Evolutionary conservation across 768 basidiomycete genomes (phyloP), one percentile per base, ranked within the genome.

Genomic region (Ramaria sp.): DNA sequence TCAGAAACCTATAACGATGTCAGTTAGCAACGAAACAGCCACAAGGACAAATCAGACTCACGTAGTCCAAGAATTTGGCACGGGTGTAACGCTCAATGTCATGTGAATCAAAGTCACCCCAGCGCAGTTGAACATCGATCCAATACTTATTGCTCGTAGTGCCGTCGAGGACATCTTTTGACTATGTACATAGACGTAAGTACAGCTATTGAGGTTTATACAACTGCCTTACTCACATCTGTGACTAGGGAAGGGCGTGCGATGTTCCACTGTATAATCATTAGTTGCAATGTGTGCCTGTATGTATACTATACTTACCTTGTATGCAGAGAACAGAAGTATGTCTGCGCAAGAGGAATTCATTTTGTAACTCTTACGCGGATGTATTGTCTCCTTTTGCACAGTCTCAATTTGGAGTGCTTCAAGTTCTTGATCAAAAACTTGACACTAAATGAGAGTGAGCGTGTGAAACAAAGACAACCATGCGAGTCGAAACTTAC

Each of bases 301-400:
- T 4, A 17, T 22, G 17, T 27, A 17, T 34, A 20, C 30, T 34
- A 20, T 12, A 47, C 69, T 9, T 61, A 79, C 81, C 76, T 91
- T 92, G 70, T 91, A 89, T 1, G 90, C 88, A 12, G 93, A 96
- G 81, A 99, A 98, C 51, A 99, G 77, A 19, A 99, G 77, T 66
- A 99, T 95, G 66, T 99, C 96, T 52, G 95, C 95, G 62, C 95
- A 97, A 54, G 47, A 58, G 45, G 93, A 96, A 73, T 99, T 99
- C 96, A 99, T 98, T 82, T 99, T 99, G 82, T 99, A 99, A 77
- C 92, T 96, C 78, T 97, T 97, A 73, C 95, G 89, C 64, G 95
- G 95, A 70, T 96, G 96, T 60, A 99, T 99, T 0, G 96, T 97
- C 72, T 99, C 96, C 72, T 99, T 99, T 71, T 98, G 96, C 0